Evolutionary conservation across 371 early-diverging fungal genomes (phyloP).

Genomic region (Mortierella sp.): DNA sequence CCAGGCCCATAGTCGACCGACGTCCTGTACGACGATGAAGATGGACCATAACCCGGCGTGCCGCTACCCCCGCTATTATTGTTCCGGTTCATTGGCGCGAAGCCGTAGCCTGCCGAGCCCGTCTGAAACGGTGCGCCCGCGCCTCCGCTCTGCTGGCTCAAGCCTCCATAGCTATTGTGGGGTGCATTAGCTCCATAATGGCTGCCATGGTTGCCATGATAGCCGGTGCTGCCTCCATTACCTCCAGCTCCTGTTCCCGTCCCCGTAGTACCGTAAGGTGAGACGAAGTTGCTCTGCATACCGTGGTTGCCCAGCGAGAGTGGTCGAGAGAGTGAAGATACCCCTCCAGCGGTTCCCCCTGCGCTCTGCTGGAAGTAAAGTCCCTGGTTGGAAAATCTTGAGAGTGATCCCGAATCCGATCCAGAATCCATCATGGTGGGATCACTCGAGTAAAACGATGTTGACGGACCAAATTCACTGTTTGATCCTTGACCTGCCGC

Average conservation of each 20-base stretch:
- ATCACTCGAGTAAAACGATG: slow-evolving; percentile 34
- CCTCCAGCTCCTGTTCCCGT: slow-evolving; percentile 1
- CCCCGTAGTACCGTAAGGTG: slow-evolving; percentile 19
- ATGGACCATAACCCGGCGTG: no score
- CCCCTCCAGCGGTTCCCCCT: slow-evolving; percentile 20
- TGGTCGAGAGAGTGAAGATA: slow-evolving; percentile 18
- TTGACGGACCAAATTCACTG: slow-evolving; percentile 30
- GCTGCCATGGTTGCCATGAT: not conserved
- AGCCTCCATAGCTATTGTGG: slow-evolving; percentile 20
- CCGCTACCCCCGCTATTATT: not conserved
- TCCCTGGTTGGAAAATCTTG: slow-evolving; percentile 33
- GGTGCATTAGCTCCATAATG: slow-evolving; percentile 17
- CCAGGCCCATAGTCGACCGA: slow-evolving; percentile 12
- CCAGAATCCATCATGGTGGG: slow-evolving; percentile 29
- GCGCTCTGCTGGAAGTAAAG: slow-evolving; percentile 38
- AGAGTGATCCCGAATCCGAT: slow-evolving; percentile 31
- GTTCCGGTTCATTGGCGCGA: slow-evolving; percentile 19
- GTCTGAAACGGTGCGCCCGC: slow-evolving; percentile 38
- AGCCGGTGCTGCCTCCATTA: slow-evolving; percentile 1
- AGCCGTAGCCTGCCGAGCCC: slow-evolving; percentile 20
- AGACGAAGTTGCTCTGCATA: slow-evolving; percentile 22
- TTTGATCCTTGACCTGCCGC: slow-evolving; percentile 18
- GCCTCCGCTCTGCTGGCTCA: slow-evolving; percentile 27
- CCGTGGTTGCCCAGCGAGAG: slow-evolving; percentile 36
- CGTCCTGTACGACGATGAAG: no score